Conservation (phyloP, 148 eudicot genomes). For the Nepenthes gracilis region DNA sequence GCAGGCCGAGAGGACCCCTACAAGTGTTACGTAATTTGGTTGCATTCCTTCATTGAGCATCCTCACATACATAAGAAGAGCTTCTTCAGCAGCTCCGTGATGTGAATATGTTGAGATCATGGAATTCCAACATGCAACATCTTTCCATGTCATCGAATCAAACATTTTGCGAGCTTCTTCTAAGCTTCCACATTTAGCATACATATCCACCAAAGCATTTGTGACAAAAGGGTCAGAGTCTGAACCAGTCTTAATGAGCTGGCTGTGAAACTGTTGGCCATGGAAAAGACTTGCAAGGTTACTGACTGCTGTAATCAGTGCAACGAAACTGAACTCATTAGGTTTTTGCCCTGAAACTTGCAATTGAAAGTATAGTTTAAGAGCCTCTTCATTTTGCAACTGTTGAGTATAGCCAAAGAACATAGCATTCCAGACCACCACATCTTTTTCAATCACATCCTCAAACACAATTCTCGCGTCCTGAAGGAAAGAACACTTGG, state of each 20-base stretch:
- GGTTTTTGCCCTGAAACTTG: slow-evolving; percentile 25
- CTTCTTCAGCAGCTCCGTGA: slow-evolving; percentile 57
- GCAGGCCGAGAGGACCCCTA: slow-evolving; percentile 61
- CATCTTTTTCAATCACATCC: slow-evolving; percentile 46
- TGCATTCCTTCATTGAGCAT: slow-evolving; percentile 40
- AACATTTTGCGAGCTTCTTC: slow-evolving; percentile 43
- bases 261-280: slow-evolving; percentile 58
- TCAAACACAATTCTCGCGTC: slow-evolving; percentile 54
- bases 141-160: slow-evolving; percentile 21
- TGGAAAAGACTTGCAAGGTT: slow-evolving; percentile 39
- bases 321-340: slow-evolving; percentile 45
- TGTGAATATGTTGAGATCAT: slow-evolving; percentile 57
- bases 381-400: slow-evolving; percentile 47
- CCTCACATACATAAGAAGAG: slow-evolving; percentile 34
- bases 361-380: slow-evolving; percentile 40
- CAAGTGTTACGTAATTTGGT: slow-evolving; percentile 56
- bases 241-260: slow-evolving; percentile 32
- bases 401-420: slow-evolving; percentile 44
- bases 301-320: slow-evolving; percentile 45
- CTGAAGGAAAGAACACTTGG: slow-evolving; percentile 34
- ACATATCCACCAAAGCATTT: slow-evolving; percentile 60
- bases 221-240: slow-evolving; percentile 36
- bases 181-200: slow-evolving; percentile 63
- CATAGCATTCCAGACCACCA: slow-evolving; percentile 72
- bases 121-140: slow-evolving; percentile 63